phyloP scores from a whole-genome alignment of 108 stramenopile genomes.

The Stephanodiscus triporus region DNA sequence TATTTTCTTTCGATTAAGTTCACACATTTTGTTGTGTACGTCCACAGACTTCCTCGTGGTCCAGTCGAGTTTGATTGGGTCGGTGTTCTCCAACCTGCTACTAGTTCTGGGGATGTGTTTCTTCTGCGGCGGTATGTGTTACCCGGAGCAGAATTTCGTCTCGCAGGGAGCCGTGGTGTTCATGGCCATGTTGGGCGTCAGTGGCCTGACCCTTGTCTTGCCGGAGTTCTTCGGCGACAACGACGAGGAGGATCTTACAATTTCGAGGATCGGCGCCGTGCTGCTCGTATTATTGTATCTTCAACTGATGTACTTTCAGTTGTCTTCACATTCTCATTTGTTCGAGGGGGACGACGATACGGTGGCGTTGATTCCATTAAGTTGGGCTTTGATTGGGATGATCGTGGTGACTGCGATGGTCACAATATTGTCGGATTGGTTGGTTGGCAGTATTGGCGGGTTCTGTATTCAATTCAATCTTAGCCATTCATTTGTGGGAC shows the following conservation, averaged over 20 bases:
- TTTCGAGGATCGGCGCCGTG: conserved; percentile 85
- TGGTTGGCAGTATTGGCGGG: conserved; percentile 88
- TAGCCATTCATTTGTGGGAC: conserved; percentile 86
- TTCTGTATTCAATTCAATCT: conserved; percentile 76
- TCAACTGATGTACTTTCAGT: conserved; percentile 92
- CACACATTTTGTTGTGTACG: background rate
- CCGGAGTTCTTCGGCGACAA: conserved; percentile 78
- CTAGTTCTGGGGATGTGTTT: conserved; percentile 96
- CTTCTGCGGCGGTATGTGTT: conserved; percentile 90
- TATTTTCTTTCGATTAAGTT: background rate
- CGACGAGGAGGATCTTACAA: conserved; percentile 51
- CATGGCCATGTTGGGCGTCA: conserved; percentile 79
- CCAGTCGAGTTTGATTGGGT: conserved; percentile 95
- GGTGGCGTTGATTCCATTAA: conserved; percentile 64
- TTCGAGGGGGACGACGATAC: conserved; percentile 63
- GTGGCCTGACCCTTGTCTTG: conserved; percentile 82
- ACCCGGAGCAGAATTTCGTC: conserved; percentile 91
- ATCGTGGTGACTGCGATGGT: conserved; percentile 72
- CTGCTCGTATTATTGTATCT: conserved; percentile 91
- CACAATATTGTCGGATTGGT: conserved; percentile 78
- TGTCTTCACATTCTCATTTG: conserved; percentile 87
- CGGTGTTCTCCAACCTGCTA: conserved; percentile 93
- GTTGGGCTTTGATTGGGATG: conserved; percentile 75
- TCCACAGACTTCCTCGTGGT: conserved; percentile 83
- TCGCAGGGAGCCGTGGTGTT: conserved; percentile 72